Conservation (phyloP, 768 basidiomycete genomes). For the Cystobasidium tubakii region DNA sequence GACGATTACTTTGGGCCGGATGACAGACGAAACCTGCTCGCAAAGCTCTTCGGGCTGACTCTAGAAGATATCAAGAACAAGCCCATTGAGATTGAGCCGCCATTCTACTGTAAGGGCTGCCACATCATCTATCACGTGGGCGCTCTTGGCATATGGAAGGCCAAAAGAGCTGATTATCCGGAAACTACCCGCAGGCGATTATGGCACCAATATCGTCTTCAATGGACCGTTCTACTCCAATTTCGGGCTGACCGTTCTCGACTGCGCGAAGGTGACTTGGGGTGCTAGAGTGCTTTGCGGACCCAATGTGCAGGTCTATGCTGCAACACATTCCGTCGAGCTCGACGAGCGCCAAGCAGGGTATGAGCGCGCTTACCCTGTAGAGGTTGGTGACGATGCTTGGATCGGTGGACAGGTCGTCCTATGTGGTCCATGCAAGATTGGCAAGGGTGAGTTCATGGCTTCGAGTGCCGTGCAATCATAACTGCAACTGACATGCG, state of each 20-base stretch:
- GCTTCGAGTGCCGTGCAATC: too few species aligned
- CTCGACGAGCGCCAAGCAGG: neutral
- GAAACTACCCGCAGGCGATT: neutral
- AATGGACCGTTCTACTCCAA: slow-evolving; percentile 36
- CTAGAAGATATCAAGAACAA: slow-evolving; percentile 18
- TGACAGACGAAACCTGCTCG: slow-evolving; percentile 25
- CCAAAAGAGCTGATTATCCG: neutral
- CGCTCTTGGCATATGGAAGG: neutral
- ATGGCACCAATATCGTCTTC: slow-evolving; percentile 35
- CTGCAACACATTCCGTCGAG: slow-evolving; percentile 38
- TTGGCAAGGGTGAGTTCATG: slow-evolving; percentile 25
- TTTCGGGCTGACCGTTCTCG: slow-evolving; percentile 24
- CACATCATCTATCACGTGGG: neutral
- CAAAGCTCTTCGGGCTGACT: slow-evolving; percentile 24
- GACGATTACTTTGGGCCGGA: slow-evolving; percentile 9
- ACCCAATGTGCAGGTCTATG: slow-evolving; percentile 46
- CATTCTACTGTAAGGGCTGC: slow-evolving; percentile 30
- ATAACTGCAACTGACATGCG: too few species aligned
- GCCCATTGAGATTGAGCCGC: slow-evolving; percentile 33
- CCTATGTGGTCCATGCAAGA: slow-evolving; percentile 4
- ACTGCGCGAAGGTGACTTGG: slow-evolving; percentile 42
- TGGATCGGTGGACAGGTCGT: slow-evolving; percentile 49
- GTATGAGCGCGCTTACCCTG: slow-evolving; percentile 36
- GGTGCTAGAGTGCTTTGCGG: slow-evolving; percentile 49
- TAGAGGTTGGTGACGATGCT: slow-evolving; percentile 49